Evolutionary conservation across 805 yeast genomes (phyloP).

Genomic region (Alloascoidea hylecoeti): DNA sequence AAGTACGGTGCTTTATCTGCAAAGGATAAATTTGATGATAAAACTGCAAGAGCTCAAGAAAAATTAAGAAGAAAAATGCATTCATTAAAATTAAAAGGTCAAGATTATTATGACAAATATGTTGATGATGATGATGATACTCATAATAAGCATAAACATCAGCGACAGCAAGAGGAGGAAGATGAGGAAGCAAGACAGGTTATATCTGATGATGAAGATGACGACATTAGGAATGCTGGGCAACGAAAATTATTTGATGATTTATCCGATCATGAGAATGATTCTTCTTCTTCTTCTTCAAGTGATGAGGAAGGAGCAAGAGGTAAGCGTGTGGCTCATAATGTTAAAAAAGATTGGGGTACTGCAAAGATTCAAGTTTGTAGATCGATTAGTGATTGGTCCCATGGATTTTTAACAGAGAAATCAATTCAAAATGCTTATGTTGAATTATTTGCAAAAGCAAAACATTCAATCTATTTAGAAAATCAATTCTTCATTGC

Average conservation of each 20-base stretch:
- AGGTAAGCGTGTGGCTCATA: neutral
- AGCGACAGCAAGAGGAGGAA: neutral
- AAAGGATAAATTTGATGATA: neutral
- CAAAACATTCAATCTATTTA: conserved; percentile 23
- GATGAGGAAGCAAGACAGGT: neutral
- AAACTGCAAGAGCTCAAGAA: neutral
- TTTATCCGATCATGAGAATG: neutral
- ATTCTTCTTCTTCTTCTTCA: neutral
- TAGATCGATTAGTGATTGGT: conserved; percentile 5
- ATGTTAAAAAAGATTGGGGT: conserved; percentile 3
- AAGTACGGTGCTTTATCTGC: conserved; percentile 3
- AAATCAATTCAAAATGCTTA: conserved; percentile 7
- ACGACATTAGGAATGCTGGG: conserved; percentile 1
- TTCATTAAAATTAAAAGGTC: neutral
- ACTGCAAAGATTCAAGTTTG: conserved; percentile 3
- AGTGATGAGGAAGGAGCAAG: neutral
- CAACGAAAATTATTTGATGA: neutral
- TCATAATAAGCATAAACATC: neutral
- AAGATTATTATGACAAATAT: too few species aligned
- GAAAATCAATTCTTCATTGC: conserved; percentile 21
- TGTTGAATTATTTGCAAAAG: conserved; percentile 9
- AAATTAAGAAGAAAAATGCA: neutral
- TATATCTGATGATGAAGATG: neutral
- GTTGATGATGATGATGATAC: neutral
- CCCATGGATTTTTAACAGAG: conserved; percentile 5